Evolutionary conservation across 1,284 basidiomycete species (phyloP), one percentile per base, ranked within the genome.

Genomic region (Athelia psychrophila): DNA sequence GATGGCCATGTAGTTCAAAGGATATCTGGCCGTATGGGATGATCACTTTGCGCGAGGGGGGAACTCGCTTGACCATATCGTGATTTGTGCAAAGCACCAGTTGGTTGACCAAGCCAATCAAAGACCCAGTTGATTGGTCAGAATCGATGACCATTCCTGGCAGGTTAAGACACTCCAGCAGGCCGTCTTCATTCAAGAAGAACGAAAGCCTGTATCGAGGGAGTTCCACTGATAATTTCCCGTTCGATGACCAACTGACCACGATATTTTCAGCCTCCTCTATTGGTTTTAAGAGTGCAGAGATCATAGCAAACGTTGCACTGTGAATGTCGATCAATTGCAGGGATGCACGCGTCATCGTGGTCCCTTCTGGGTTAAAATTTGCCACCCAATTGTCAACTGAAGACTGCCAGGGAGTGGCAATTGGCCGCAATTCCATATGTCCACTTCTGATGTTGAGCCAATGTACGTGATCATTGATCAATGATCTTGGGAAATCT

Each of bases 171-270:
- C 65, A 76, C 38, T 71, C 66, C 15, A 76, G 51, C 19, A 61
- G 49, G 15, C 50, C 38, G 38, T 42, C 20, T 2, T 51, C 48
- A 36, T 64, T 65, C 30, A 73, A 10, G 24, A 64, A 65, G 48
- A 77, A 78, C 2, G 60, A 56, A 13, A 81, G 52, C 6, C 64
- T 58, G 44, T 70, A 76, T 3, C 76, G 67, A 46, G 60, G 71
- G 27, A 68, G 65, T 6, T 60, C 40, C 25, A 61, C 51, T 6
- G 36, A 44, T 5, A 65, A 22, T 8, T 42, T n/a, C n/a, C 30
- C 9, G 35, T 56, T 44, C 6, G 20, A 38, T 3, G 50, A 47
- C 13, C 51, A 42, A 0, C 48, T 64, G 32, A 72, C 44, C 23
- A 63, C 55, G 2, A 77, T 54, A 51, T 70, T 61, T 16, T 64